A percentile compares a stretch with the other conserved stretches of the same genome.
Conservation (phyloP, 2,329 filamentous ascomycete genomes). For the Cadophora sp. region DNA sequence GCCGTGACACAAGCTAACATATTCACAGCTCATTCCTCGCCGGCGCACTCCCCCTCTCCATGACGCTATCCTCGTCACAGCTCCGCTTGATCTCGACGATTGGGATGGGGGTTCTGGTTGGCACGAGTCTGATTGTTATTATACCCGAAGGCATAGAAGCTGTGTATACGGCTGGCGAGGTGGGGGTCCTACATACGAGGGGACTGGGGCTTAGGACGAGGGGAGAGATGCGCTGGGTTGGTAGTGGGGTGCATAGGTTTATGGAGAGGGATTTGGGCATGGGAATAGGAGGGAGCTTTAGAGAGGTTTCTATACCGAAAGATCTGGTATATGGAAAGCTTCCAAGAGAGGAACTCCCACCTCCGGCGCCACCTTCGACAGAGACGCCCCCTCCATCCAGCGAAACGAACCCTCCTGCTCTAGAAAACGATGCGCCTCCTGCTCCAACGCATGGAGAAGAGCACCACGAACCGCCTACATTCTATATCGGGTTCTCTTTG, state of each 20-base stretch:
- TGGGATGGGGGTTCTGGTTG: constrained; percentile 92
- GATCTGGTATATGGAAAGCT: constrained; percentile 8
- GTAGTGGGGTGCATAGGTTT: constrained; percentile 32
- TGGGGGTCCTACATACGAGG: constrained; percentile 36
- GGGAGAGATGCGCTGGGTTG: constrained; percentile 33
- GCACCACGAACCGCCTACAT: constrained; percentile 63
- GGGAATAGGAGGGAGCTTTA: constrained; percentile 11
- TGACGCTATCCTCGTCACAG: constrained; percentile 85
- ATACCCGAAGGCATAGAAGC: constrained; percentile 97
- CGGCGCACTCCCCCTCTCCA: constrained; percentile 87
- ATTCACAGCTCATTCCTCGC: constrained; percentile 83
- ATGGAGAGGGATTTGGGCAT: constrained; percentile 21
- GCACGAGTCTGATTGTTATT: constrained; percentile 94
- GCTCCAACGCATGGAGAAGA: constrained; percentile 47
- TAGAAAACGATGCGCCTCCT: not conserved
- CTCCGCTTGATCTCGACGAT: constrained; percentile 89
- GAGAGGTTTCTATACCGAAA: not conserved
- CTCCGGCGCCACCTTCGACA: not conserved
- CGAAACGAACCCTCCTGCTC: not conserved
- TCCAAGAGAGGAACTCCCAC: constrained; percentile 9
- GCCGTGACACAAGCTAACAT: not conserved
- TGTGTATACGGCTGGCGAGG: constrained; percentile 66
- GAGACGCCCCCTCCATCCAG: constrained; percentile 16
- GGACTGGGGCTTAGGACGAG: constrained; percentile 23
- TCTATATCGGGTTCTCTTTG: constrained; percentile 86